Evolutionary conservation across 164 flowering plant species (phyloP), one percentile per base, ranked within the genome.

Genomic region (Kalanchoe fedtschenkoi): DNA sequence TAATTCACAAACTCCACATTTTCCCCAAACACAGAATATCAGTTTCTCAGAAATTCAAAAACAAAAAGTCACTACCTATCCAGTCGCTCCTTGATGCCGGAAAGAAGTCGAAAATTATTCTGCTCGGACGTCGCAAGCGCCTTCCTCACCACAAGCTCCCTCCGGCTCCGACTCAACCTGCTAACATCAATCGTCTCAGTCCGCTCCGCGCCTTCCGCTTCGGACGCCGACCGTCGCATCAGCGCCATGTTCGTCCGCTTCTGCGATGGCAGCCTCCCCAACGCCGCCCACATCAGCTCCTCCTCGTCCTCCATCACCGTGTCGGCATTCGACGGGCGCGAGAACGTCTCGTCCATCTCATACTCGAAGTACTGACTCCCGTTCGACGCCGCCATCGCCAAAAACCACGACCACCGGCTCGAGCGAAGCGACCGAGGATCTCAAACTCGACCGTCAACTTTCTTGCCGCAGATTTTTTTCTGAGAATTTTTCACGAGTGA

Each of bases 81-180:
- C 13, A 92, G 76, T 1, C 98, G 83, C 11, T 85, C 83, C 64
- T 89, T 92, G 47, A 92, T 68, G n/a, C 81, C 91, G 0, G 83
- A 69, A 30, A 92, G 81, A 14, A 92, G 79, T 28, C 66, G 67
- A 61, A 10, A 83, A 54, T 92, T 92, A 56, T 92, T 93, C 66
- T 87, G 96, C 17, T 84, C 96, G 41, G 61, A 68, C 0, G 98
- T 92, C 6, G 83, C 95, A 22, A 92, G 60, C 4, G 98, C 98
- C 9, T 81, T 77, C 63, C 68, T 71, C 1, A 92, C 83, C 7
- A 92, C 70, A 21, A 74, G 85, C 66, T 89, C 83, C 2, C 96
- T 81, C 10, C 64, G 60, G 3, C 21, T 3, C 5, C 87, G 80
- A 72, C 76, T 79, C 10, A 92, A 84, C 58, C 78, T 87, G 41